These are phyloP conservation scores for Skeletonema tropicum DNA, from an alignment of 108 stramenopile species.

Conservation along the genomic window DNA sequence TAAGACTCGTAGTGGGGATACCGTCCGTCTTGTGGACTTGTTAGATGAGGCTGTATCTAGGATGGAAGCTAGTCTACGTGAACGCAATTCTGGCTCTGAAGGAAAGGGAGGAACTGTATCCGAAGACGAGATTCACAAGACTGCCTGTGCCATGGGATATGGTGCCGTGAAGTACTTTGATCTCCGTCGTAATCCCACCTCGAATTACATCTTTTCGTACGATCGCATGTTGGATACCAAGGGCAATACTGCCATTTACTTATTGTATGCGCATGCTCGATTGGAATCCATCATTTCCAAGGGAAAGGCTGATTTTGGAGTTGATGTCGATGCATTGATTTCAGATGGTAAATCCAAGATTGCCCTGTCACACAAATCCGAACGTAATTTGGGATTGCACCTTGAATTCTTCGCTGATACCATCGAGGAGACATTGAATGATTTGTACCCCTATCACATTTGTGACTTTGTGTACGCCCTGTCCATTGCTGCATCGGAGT, in stretches of 20 bases:
- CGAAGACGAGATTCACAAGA: constrained; percentile 80
- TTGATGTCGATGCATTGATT: constrained; percentile 82
- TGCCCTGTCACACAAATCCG: constrained; percentile 80
- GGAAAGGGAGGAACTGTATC: constrained; percentile 72
- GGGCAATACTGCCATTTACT: constrained; percentile 99
- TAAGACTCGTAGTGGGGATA: constrained; percentile 97
- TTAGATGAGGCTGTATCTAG: constrained; percentile 93
- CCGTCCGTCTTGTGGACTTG: constrained; percentile 97
- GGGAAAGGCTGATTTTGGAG: constrained; percentile 77
- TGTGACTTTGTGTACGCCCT: constrained; percentile 95
- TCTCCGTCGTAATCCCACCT: constrained; percentile 94
- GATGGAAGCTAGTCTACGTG: constrained; percentile 83
- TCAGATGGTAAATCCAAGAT: constrained; percentile 53
- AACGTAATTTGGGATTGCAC: constrained; percentile 92
- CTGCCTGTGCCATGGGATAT: constrained; percentile 97
- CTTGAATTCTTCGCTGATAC: constrained; percentile 86
- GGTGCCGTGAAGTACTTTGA: constrained; percentile 99
- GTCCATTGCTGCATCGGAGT: constrained; percentile 90
- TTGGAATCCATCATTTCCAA: constrained; percentile 94
- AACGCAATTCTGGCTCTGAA: constrained; percentile 67
- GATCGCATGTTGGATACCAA: constrained; percentile 98
- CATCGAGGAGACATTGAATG: constrained; percentile 76
- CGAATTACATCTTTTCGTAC: constrained; percentile 98
- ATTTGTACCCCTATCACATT: constrained; percentile 94
- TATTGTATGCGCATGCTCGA: constrained; percentile 98